Conservation (phyloP, 129 eudicot species). For the Flaveria robusta region DNA sequence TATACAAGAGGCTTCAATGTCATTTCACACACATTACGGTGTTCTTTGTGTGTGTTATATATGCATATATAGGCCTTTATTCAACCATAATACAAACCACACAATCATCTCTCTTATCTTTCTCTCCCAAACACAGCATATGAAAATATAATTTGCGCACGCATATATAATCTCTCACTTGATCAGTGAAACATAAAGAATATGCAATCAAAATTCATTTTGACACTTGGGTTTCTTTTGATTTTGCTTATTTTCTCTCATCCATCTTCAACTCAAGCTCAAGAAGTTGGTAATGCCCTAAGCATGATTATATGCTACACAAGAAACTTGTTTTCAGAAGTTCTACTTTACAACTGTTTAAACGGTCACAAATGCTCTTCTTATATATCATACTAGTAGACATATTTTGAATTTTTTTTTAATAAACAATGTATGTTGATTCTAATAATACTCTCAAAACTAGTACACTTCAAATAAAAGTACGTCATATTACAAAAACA, state of each 20-base stretch:
- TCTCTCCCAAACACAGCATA: background rate
- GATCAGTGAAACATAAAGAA: conserved; percentile 17
- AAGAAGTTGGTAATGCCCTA: conserved; percentile 57
- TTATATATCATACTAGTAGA: too few species aligned
- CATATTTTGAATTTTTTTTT: too few species aligned
- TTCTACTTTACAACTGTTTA: too few species aligned
- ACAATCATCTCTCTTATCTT: conserved; percentile 5
- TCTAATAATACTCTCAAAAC: too few species aligned
- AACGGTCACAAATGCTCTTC: too few species aligned
- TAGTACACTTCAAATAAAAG: too few species aligned
- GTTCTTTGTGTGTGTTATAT: background rate
- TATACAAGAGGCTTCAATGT: background rate
- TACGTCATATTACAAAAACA: too few species aligned
- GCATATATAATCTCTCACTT: background rate
- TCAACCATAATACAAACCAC: conserved; percentile 4
- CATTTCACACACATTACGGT: background rate
- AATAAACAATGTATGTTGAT: too few species aligned
- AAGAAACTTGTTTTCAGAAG: background rate
- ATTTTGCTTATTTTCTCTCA: conserved; percentile 27
- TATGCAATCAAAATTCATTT: conserved; percentile 26
- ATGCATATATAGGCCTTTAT: conserved; percentile 9
- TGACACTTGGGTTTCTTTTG: conserved; percentile 33
- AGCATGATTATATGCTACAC: background rate
- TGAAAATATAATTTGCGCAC: background rate
- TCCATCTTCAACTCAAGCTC: conserved; percentile 39